Base-by-base conservation (phyloP, 306 rosid genomes). In the Carpinus fangiana region DNA sequence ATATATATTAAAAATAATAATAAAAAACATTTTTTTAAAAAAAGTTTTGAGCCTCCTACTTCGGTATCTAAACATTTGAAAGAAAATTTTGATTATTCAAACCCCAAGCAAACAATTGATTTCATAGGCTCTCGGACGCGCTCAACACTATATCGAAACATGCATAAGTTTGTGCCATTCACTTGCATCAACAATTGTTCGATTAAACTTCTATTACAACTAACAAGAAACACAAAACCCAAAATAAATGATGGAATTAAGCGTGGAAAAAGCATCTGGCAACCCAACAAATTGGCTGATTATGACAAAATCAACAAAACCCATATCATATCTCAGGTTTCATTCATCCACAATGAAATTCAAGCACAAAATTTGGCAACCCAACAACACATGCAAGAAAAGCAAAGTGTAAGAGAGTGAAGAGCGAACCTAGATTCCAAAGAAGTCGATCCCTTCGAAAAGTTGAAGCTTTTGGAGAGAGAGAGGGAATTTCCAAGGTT, bases 371-470 rank as follows among this genome's bases (percentile, higher is more conserved):
- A 10, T 47, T 72, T 31, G 54, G 6, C 67, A 80, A 70, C 78
- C 54, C 41, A 78, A 70, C 34, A 21, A 31, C 34, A 31, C 34
- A 31, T 31, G 34, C 21, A 10, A 7, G 1, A 53, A 56, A 65
- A 61, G 41, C 16, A 50, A 9, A 6, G 13, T 57, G 65, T 55
- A 21, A 68, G 20, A 34, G 54, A 50, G 13, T 23, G 41, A 28
- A 4, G 59, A 79, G 13, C 46, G 55, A 86, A 90, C 88, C 88
- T 75, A 78, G 13, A 80, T 83, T 67, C 28, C 78, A 26, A 12
- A 34, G 72, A 18, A 57, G 16, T 77, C 50, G 71, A 72, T 47
- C 67, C 10, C 60, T n/a, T 60, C 23, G 43, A 76, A 48, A 73
- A 65, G 59, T 73, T 70, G 47, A 73, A 82, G 17, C 69, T 82